phyloP scores from a whole-genome alignment of 768 basidiomycete species.

The Clathrus columnatus region DNA sequence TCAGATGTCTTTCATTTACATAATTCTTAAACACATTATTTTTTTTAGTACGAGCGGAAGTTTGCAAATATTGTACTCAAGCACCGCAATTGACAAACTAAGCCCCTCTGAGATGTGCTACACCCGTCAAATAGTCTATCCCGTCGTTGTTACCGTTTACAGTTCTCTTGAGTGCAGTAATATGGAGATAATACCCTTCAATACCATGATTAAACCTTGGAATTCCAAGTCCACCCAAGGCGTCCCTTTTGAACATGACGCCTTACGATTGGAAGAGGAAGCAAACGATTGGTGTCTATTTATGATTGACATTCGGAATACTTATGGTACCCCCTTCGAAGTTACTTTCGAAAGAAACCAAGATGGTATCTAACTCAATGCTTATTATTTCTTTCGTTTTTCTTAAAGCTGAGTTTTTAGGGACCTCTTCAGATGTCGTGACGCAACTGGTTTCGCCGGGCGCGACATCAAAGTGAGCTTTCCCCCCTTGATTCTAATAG shows the following conservation, averaged over 20 bases:
- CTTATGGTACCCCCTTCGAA: slow-evolving; percentile 87
- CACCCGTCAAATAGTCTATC: slow-evolving; percentile 80
- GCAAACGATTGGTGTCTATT: slow-evolving; percentile 74
- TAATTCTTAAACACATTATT: not conserved
- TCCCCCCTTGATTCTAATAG: not conserved
- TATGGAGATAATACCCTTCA: slow-evolving; percentile 74
- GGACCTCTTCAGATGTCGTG: slow-evolving; percentile 30
- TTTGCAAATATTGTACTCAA: slow-evolving; percentile 78
- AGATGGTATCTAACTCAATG: slow-evolving; percentile 34
- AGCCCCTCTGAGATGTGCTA: slow-evolving; percentile 51
- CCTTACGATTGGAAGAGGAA: slow-evolving; percentile 37
- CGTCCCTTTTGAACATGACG: slow-evolving; percentile 21
- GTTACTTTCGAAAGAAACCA: slow-evolving; percentile 64
- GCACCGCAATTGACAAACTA: slow-evolving; percentile 31
- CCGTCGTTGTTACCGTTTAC: slow-evolving; percentile 89
- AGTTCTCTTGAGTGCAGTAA: slow-evolving; percentile 84
- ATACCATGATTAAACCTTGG: slow-evolving; percentile 19
- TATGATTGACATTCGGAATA: slow-evolving; percentile 84
- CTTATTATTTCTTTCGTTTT: not conserved
- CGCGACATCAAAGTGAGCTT: slow-evolving; percentile 64
- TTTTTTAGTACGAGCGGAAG: slow-evolving; percentile 61
- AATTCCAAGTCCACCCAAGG: slow-evolving; percentile 13
- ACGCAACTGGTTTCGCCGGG: slow-evolving; percentile 75
- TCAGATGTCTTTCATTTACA: slow-evolving; percentile 3
- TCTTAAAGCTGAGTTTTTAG: slow-evolving; percentile 32